Evolutionary conservation across 768 basidiomycete species (phyloP).

Genomic region (Hypholoma sublateritium): DNA sequence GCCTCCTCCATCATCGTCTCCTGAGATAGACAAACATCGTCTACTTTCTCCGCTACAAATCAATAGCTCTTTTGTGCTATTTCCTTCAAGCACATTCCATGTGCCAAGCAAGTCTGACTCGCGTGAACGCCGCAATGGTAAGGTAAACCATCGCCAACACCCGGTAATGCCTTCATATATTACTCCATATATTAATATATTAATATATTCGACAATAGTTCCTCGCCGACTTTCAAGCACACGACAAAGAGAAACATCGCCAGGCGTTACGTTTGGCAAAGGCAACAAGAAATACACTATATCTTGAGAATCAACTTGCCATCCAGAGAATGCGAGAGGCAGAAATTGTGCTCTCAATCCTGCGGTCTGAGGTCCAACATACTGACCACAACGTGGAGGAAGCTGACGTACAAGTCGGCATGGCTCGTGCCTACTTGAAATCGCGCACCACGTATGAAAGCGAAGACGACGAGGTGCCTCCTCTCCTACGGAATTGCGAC

Average conservation of each 20-base stretch:
- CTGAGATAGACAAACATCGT: background rate
- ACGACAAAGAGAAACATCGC: background rate
- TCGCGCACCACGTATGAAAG: background rate
- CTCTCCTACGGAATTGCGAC: background rate
- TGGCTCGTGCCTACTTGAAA: background rate
- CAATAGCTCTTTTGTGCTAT: background rate
- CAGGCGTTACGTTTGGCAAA: background rate
- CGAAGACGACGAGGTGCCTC: background rate
- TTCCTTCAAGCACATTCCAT: background rate
- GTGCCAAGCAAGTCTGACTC: too few species aligned
- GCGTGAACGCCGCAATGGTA: background rate
- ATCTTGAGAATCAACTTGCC: background rate
- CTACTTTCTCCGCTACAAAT: background rate
- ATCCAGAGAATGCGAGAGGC: background rate
- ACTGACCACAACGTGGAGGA: background rate
- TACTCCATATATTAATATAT: background rate
- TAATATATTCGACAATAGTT: background rate
- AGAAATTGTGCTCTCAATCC: background rate
- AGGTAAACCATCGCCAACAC: background rate
- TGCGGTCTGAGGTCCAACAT: background rate
- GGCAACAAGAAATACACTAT: background rate
- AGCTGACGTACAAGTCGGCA: background rate
- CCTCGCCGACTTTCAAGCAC: too few species aligned
- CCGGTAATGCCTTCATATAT: too few species aligned
- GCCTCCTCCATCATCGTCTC: background rate